Evolutionary conservation across 2,329 filamentous ascomycete genomes (phyloP), one percentile per base, ranked within the genome.

Genomic region (Penicillium sp.): DNA sequence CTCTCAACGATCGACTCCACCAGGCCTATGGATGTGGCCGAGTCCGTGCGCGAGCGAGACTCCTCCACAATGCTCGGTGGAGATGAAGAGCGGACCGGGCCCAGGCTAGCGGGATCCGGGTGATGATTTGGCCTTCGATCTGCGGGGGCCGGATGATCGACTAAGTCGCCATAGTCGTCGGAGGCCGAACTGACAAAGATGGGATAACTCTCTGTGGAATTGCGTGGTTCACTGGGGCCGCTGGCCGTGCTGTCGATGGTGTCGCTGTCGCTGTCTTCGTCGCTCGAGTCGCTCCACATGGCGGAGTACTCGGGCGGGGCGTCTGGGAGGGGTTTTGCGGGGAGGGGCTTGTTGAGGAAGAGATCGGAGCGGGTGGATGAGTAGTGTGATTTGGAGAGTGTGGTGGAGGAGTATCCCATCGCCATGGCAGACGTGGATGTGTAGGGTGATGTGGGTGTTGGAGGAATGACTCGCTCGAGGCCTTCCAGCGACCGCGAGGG

Each of bases 401-500:
- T 22, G 7, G 38, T 35, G 22, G 50, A 14, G 51, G 51, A 38
- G 20, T 38, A 38, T 12, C 20, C 37, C 35, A 52, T 39, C 5
- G 25, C 28, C 20, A 28, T 52, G 28, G 47, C 5, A 14, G 43
- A 35, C 20, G 49, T 31, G 34, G 20, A 15, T 6, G 22, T 34
- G 37, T 53, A 53, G 14, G 38, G n/a, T 17, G 38, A 41, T 8
- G 38, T 31, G 22, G 38, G 51, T 20, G 51, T 53, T 53, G 75
- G 75, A 25, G 73, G 74, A 10, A 77, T 63, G 6, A 75, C 74
- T 57, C 67, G 67, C 53, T 77, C 75, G 28, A 77, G 62, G 10
- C 75, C 75, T 63, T 76, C 73, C 8, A 77, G 67, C 8, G 75
- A 76, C 38, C 67, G 70, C 25, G 72, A 75, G 2, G 70, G 71